Percentiles rank a stretch among this genome's conserved stretches.
Conservation (phyloP, 2,329 filamentous ascomycete species). For the Phialemoniopsis sp. region DNA sequence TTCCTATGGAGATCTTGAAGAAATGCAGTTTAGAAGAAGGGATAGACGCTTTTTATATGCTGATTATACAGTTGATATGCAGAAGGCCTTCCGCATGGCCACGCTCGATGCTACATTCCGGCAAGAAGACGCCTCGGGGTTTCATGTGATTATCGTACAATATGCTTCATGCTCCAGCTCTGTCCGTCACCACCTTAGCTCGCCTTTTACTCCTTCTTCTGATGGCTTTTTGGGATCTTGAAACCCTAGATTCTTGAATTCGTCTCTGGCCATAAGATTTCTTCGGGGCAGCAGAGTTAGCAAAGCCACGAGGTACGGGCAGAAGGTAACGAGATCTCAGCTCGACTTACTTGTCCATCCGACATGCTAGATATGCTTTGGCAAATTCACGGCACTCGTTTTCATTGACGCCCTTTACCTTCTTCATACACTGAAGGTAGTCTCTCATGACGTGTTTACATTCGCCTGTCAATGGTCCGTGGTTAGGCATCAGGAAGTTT, state of each 20-base stretch:
- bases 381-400: conserved; percentile 79
- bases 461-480: conserved; percentile 57
- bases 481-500: too few species aligned
- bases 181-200: conserved; percentile 24
- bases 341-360: conserved; percentile 80
- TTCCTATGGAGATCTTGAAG: too few species aligned
- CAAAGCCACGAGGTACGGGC: neutral
- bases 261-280: conserved; percentile 93
- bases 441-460: conserved; percentile 84
- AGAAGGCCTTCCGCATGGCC: too few species aligned
- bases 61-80: too few species aligned
- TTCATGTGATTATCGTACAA: conserved; percentile 5
- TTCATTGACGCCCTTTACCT: conserved; percentile 78
- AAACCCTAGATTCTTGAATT: conserved; percentile 92
- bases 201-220: conserved; percentile 21
- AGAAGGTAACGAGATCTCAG: neutral
- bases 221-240: conserved; percentile 28
- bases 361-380: conserved; percentile 83
- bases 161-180: neutral
- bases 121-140: neutral
- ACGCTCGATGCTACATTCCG: neutral
- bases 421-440: conserved; percentile 86
- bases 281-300: conserved; percentile 33
- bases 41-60: too few species aligned
- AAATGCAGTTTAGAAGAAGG: too few species aligned